Evolutionary conservation across 805 yeast species (phyloP).

Genomic region (Ogataea corticis): DNA sequence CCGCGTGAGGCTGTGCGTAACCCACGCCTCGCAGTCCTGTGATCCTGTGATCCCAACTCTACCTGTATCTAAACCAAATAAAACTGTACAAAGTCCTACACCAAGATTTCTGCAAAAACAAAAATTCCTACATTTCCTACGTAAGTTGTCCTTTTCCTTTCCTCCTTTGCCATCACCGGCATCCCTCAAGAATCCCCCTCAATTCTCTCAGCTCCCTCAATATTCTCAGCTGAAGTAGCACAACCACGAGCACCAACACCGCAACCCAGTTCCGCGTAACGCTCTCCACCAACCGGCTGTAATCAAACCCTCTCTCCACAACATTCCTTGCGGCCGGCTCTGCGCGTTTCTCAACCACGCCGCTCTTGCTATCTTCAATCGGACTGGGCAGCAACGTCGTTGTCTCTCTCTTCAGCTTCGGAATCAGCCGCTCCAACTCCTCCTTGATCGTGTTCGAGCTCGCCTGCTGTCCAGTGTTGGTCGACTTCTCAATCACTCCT

Average conservation of each 20-base stretch:
- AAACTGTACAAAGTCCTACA: no score
- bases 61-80: neutral
- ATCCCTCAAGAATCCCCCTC: no score
- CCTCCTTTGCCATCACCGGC: no score
- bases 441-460: slow-evolving; percentile 47
- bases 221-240: slow-evolving; percentile 11
- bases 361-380: neutral
- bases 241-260: slow-evolving; percentile 6
- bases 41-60: neutral
- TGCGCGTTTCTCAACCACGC: neutral
- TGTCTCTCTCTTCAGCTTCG: slow-evolving; percentile 11
- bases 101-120: no score
- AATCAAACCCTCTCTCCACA: slow-evolving; percentile 6
- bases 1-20: no score
- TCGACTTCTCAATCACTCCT: slow-evolving; percentile 82
- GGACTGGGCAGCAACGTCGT: slow-evolving; percentile 1
- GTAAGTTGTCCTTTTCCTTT: no score
- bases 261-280: slow-evolving; percentile 14
- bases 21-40: neutral
- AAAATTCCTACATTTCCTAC: no score
- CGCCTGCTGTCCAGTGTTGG: slow-evolving; percentile 73
- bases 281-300: slow-evolving; percentile 7
- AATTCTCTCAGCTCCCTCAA: slow-evolving; percentile 6
- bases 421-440: slow-evolving; percentile 24
- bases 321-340: neutral